phyloP scores from a whole-genome alignment of 2,329 filamentous ascomycete species.

The Trichophyton schoenleinii region DNA sequence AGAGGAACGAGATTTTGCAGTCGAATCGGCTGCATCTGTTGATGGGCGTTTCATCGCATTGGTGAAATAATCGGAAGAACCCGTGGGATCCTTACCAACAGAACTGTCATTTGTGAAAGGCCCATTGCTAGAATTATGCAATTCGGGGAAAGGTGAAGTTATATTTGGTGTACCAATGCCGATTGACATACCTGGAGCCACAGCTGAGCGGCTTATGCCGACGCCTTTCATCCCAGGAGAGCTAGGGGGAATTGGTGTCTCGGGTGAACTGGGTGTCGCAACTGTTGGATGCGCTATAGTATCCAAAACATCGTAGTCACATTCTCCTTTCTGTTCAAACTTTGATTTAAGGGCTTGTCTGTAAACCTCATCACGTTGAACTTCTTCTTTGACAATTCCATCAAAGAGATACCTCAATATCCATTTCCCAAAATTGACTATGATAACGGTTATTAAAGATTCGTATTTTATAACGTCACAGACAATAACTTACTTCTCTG shows the following conservation, averaged over 20 bases:
- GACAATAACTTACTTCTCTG: slow-evolving; percentile 59
- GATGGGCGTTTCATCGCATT: slow-evolving; percentile 12
- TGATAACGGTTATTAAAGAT: neutral
- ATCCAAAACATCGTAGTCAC: slow-evolving; percentile 46
- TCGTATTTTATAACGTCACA: neutral
- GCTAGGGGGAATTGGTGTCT: neutral
- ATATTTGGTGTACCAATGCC: slow-evolving; percentile 56
- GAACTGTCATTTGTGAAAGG: slow-evolving; percentile 22
- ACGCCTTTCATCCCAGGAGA: slow-evolving; percentile 31
- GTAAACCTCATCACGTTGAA: slow-evolving; percentile 63
- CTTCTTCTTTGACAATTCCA: slow-evolving; percentile 79
- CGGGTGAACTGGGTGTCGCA: slow-evolving; percentile 4
- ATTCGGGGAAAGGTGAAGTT: slow-evolving; percentile 16
- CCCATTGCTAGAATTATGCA: slow-evolving; percentile 21
- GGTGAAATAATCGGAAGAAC: slow-evolving; percentile 11
- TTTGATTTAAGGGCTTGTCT: slow-evolving; percentile 56
- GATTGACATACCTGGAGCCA: slow-evolving; percentile 66
- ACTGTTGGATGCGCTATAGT: slow-evolving; percentile 46
- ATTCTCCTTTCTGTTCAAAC: slow-evolving; percentile 46
- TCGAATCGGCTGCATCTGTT: slow-evolving; percentile 17
- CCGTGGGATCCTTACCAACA: neutral
- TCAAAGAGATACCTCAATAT: slow-evolving; percentile 84
- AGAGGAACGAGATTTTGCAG: slow-evolving; percentile 23
- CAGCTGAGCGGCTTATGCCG: slow-evolving; percentile 52
- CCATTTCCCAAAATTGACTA: slow-evolving; percentile 95